Evolutionary conservation across 805 yeast species (phyloP).

Genomic region (Ogataea polymorpha): DNA sequence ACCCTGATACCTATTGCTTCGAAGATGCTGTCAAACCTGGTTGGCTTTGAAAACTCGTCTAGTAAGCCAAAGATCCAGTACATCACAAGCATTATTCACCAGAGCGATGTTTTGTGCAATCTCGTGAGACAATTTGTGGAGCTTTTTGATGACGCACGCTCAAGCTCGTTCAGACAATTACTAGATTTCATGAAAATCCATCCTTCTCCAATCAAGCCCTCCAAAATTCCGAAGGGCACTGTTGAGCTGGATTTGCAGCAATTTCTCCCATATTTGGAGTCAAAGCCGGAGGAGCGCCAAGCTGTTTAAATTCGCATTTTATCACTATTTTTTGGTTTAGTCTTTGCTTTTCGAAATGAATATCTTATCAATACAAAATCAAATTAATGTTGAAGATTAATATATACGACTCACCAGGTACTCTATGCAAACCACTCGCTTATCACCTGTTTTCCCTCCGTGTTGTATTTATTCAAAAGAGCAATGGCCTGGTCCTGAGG

Average conservation of each 20-base stretch:
- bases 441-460: conserved; percentile 56
- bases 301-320: neutral
- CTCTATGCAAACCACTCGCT: conserved; percentile 28
- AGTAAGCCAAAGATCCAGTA: conserved; percentile 13
- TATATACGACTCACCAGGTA: conserved; percentile 3
- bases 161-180: conserved; percentile 27
- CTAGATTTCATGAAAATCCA: conserved; percentile 27
- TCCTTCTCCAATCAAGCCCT: conserved; percentile 35
- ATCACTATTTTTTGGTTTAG: neutral
- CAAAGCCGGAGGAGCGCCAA: conserved; percentile 5
- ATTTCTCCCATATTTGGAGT: conserved; percentile 14
- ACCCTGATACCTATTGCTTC: conserved; percentile 28
- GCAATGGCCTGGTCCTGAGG: conserved; percentile 70
- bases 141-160: conserved; percentile 32
- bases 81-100: conserved; percentile 20
- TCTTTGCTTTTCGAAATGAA: conserved; percentile 3
- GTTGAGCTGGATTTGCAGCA: conserved; percentile 21
- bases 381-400: neutral
- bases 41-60: conserved; percentile 14
- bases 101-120: conserved; percentile 28
- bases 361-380: conserved; percentile 4
- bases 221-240: conserved; percentile 30
- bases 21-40: conserved; percentile 20
- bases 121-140: conserved; percentile 33
- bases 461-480: conserved; percentile 58